Percentiles rank a stretch among this genome's conserved stretches.
Evolutionary conservation across 371 early-diverging fungal species (phyloP).

Genomic region (Mucor velutinosus): DNA sequence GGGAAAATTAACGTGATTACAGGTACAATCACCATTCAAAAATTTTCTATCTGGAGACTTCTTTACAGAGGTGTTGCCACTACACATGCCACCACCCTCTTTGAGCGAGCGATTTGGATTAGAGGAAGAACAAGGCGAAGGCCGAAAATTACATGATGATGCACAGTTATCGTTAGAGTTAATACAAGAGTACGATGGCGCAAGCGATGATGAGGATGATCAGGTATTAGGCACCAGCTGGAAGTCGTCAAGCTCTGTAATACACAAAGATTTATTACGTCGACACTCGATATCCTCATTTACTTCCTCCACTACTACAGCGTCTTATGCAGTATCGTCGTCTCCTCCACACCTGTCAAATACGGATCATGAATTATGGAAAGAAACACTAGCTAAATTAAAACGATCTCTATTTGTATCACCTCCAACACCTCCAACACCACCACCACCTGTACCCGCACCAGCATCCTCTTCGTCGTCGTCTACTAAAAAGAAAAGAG

Average conservation of each 20-base stretch:
- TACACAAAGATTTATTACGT: constrained; percentile 26
- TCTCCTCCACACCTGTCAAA: constrained; percentile 37
- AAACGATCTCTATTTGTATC: constrained; percentile 18
- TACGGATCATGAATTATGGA: constrained; percentile 26
- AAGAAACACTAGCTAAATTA: constrained; percentile 21
- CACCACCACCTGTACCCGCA: constrained; percentile 17
- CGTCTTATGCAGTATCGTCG: constrained; percentile 41
- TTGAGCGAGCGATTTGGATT: constrained; percentile 31
- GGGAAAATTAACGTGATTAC: background rate
- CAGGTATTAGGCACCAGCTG: constrained; percentile 18
- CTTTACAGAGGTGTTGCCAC: constrained; percentile 48
- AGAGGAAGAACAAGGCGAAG: constrained; percentile 12
- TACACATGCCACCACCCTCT: constrained; percentile 56
- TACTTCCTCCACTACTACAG: constrained; percentile 33
- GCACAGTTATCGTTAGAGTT: constrained; percentile 8
- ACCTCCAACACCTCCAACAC: background rate
- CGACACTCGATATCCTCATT: constrained; percentile 41
- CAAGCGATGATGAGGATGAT: constrained; percentile 26
- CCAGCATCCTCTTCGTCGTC: background rate
- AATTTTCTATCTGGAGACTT: constrained; percentile 51
- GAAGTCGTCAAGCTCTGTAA: constrained; percentile 14
- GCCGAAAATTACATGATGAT: constrained; percentile 2
- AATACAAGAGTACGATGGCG: constrained; percentile 27
- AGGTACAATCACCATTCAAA: constrained; percentile 36
- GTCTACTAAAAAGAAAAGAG: background rate